These are phyloP conservation scores for Silene coronaria DNA, from an alignment of 179 eudicot species.

Conservation along the genomic window DNA sequence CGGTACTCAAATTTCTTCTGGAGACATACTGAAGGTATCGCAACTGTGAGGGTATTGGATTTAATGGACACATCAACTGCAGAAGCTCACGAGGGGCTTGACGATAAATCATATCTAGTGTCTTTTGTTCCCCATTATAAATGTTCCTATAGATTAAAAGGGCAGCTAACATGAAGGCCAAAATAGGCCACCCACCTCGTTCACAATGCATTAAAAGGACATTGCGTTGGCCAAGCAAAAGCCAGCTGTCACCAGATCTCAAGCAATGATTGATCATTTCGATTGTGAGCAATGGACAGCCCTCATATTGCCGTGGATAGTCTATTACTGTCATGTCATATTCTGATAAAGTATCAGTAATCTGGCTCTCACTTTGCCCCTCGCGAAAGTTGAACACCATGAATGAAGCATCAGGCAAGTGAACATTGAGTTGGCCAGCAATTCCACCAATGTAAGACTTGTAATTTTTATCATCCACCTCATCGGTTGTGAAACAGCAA, in stretches of 20 bases:
- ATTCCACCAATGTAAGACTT: slow-evolving; percentile 49
- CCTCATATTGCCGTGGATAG: slow-evolving; percentile 63
- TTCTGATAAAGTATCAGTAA: slow-evolving; percentile 44
- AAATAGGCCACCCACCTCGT: slow-evolving; percentile 62
- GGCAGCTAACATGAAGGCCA: slow-evolving; percentile 75
- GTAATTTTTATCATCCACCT: slow-evolving; percentile 51
- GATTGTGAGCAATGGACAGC: slow-evolving; percentile 57
- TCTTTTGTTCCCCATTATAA: slow-evolving; percentile 57
- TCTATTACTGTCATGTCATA: slow-evolving; percentile 70
- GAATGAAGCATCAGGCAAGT: slow-evolving; percentile 58
- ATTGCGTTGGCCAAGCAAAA: slow-evolving; percentile 57
- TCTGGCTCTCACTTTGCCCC: slow-evolving; percentile 49
- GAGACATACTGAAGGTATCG: slow-evolving; percentile 73
- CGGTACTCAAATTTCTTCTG: slow-evolving; percentile 50
- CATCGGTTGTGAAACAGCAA: slow-evolving; percentile 68
- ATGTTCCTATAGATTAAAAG: slow-evolving; percentile 60
- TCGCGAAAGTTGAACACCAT: slow-evolving; percentile 67
- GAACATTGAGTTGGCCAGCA: slow-evolving; percentile 46
- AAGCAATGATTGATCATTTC: slow-evolving; percentile 75
- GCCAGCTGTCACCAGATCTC: slow-evolving; percentile 74
- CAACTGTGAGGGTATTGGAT: slow-evolving; percentile 77
- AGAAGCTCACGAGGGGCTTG: slow-evolving; percentile 73
- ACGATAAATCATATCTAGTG: slow-evolving; percentile 64
- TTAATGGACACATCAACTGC: slow-evolving; percentile 53
- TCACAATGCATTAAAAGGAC: slow-evolving; percentile 74